Conservation (phyloP, 441 rosid genomes). For the Euphorbia celastroides region DNA sequence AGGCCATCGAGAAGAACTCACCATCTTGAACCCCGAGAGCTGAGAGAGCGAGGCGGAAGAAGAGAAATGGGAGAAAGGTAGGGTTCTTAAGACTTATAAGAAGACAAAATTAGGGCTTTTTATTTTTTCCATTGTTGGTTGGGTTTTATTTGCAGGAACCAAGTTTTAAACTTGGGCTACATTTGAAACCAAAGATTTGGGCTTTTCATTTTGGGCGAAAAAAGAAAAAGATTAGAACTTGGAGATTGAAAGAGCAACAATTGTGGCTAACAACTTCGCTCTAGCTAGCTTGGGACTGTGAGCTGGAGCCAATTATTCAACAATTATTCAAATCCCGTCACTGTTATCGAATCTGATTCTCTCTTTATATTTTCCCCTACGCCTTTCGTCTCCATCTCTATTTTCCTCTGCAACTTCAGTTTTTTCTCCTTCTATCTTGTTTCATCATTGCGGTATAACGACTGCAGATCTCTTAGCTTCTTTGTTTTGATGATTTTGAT, state of each 20-base stretch:
- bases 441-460: neutral
- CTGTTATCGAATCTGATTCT: conserved; percentile 2
- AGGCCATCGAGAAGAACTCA: too few species aligned
- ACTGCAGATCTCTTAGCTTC: neutral
- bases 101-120: too few species aligned
- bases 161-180: too few species aligned
- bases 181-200: too few species aligned
- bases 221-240: too few species aligned
- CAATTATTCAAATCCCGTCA: neutral
- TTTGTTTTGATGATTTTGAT: neutral
- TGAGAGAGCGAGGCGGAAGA: too few species aligned
- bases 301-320: neutral
- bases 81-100: neutral
- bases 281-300: neutral
- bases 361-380: neutral
- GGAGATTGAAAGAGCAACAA: neutral
- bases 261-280: neutral
- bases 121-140: too few species aligned
- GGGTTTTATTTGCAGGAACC: too few species aligned
- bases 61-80: too few species aligned
- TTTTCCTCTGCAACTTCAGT: neutral
- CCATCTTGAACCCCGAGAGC: too few species aligned
- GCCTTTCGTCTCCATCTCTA: neutral
- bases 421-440: neutral
- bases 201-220: too few species aligned